Base-by-base conservation (phyloP, 1,284 basidiomycete genomes). In the Trametes polyzona region DNA sequence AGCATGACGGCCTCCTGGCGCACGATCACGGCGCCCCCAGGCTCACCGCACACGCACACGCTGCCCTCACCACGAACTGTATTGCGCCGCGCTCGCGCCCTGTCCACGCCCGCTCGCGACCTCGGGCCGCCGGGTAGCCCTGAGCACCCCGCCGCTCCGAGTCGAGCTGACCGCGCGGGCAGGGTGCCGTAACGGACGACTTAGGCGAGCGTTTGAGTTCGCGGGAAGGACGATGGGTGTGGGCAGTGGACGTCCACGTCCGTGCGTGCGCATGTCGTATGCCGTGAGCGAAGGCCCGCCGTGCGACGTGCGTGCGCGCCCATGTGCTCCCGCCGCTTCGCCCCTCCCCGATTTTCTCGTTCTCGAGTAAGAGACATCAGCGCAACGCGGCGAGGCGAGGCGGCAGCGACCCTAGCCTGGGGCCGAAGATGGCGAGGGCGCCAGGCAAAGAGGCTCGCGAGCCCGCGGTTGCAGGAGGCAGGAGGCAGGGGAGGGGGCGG, bases 401-500 rank as follows among this genome's bases (percentile, higher is more conserved):
- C 29, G 17, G 49, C 40, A 47, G 19, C 19, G 35, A 44, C 48
- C 39, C 41, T n/a, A 12, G 53, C 46, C 46, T 55, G 53, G 53
- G 53, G 21, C 29, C 29, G 47, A 48, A 42, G 53, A 23, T 23
- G 26, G 19, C 9, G 23, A 21, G 40, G n/a, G n/a, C n/a, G n/a
- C n/a, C n/a, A n/a, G n/a, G n/a, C n/a, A n/a, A n/a, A 37, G 37
- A 19, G 17, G 37, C 37, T 17, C 37, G 37, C 37, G 10, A 8
- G 9, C 36, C 9, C 36, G 36, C 36, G n/a, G n/a, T n/a, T n/a
- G n/a, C n/a, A n/a, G n/a, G n/a, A n/a, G n/a, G n/a, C n/a, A n/a
- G n/a, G n/a, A n/a, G n/a, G n/a, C n/a, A n/a, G n/a, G n/a, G n/a
- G n/a, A 19, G n/a, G 36, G 8, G 16, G 4, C 19, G 23, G 35